phyloP scores from a whole-genome alignment of 139 green algal species.

The Chlorella sp. region DNA sequence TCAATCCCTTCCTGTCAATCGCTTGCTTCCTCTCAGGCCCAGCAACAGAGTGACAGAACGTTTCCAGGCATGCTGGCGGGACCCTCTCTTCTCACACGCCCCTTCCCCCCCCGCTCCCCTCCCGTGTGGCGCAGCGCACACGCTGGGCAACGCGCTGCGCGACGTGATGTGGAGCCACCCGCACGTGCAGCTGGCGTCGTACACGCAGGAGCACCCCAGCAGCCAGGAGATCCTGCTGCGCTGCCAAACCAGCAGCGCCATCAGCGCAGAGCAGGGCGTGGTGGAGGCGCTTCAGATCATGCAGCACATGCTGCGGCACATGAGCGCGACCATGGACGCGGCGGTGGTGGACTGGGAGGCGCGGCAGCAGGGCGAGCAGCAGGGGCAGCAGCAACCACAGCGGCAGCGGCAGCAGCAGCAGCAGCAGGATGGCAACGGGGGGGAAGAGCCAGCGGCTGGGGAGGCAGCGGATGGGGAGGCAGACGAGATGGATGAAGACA shows the following conservation, averaged over 20 bases:
- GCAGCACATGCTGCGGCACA: slow-evolving; percentile 33
- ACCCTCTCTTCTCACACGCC: neutral
- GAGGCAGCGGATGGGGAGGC: neutral
- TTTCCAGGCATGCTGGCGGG: too few species aligned
- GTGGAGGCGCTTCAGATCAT: slow-evolving; percentile 39
- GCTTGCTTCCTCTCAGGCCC: neutral
- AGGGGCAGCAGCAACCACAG: neutral
- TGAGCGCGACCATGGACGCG: slow-evolving; percentile 20
- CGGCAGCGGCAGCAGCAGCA: slow-evolving; percentile 7
- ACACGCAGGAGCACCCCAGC: slow-evolving; percentile 46
- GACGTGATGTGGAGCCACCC: slow-evolving; percentile 51
- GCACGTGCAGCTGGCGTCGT: slow-evolving; percentile 41
- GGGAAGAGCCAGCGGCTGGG: too few species aligned
- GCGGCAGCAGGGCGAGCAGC: neutral
- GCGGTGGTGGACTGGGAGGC: slow-evolving; percentile 4
- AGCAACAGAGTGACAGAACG: too few species aligned
- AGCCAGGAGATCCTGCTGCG: slow-evolving; percentile 39
- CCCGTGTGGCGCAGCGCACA: slow-evolving; percentile 34
- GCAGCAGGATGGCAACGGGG: neutral
- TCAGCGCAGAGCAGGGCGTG: slow-evolving; percentile 36
- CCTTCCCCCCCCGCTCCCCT: neutral
- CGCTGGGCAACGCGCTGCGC: slow-evolving; percentile 46
- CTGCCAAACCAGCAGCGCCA: slow-evolving; percentile 38
- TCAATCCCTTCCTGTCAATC: neutral
- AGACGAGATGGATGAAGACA: slow-evolving; percentile 9